Evolutionary conservation across 768 basidiomycete species (phyloP), one percentile per base, ranked within the genome.

Genomic region (Mycena vitilis): DNA sequence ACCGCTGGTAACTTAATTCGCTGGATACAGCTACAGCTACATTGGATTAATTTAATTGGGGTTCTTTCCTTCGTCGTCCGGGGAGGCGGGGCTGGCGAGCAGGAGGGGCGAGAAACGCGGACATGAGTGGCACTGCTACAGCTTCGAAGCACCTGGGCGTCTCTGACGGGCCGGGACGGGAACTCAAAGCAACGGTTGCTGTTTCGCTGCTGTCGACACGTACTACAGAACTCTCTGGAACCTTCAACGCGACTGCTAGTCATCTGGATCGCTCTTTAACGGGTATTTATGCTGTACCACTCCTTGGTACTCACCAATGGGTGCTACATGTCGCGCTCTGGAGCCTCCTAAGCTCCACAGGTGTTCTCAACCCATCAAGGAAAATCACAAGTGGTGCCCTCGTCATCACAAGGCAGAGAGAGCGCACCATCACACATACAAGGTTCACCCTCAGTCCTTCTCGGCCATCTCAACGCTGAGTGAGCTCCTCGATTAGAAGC

Each of bases 141-240:
- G n/a, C n/a, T n/a, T n/a, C n/a, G n/a, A n/a, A n/a, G n/a, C n/a
- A n/a, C n/a, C n/a, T n/a, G n/a, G n/a, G n/a, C n/a, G n/a, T n/a
- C n/a, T n/a, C n/a, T n/a, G n/a, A n/a, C n/a, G n/a, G n/a, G n/a
- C n/a, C n/a, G n/a, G n/a, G n/a, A n/a, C n/a, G n/a, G n/a, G n/a
- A n/a, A n/a, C n/a, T n/a, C n/a, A n/a, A n/a, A n/a, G n/a, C n/a
- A n/a, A n/a, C n/a, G n/a, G n/a, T n/a, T n/a, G n/a, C n/a, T n/a
- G n/a, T n/a, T n/a, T n/a, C n/a, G n/a, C n/a, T n/a, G n/a, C n/a
- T n/a, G n/a, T n/a, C n/a, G n/a, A n/a, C n/a, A n/a, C n/a, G n/a
- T n/a, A n/a, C n/a, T n/a, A n/a, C n/a, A n/a, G n/a, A n/a, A 62
- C 60, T 62, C 60, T 53, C 60, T 62, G 20, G 60, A 62, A 62